Base-by-base conservation (phyloP, 495 filamentous ascomycete species). In the Tuber brumale region DNA sequence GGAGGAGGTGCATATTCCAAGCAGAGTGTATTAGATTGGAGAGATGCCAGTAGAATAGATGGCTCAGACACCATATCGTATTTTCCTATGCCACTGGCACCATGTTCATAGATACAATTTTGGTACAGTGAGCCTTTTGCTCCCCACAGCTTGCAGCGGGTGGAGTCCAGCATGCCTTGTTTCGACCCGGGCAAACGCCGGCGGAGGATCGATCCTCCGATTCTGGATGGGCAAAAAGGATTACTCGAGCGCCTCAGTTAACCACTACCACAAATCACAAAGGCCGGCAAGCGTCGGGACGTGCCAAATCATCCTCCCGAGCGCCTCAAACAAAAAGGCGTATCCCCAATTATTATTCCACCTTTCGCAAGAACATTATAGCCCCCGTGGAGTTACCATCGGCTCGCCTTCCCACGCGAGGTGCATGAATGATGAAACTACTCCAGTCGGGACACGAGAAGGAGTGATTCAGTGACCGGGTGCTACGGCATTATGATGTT, bases 1-100 rank as follows among this genome's bases (percentile, higher is more conserved):
- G 76, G 69, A 27, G 72, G 74, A 48, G 76, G 76, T 9, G 8
- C n/a, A 37, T 71, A 31, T 31, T 31, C 44, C 42, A 69, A 31
- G 27, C 23, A 6, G n/a, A 37, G 44, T 61, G 31, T n/a, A 61
- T 27, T 31, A 61, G 51, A 12, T 6, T 61, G 0, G 10, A 51
- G 9, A 61, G n/a, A 31, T 31, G 23, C n/a, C n/a, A 61, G 10
- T n/a, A 61, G n/a, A 61, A 61, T 61, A 61, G 51, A 61, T 2
- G 3, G 12, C 46, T 10, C 23, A 2, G 21, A n/a, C 23, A 9
- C 21, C 19, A 10, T 51, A 61, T 51, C n/a, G 12, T 27, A 16
- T 16, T 61, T 31, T 61, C 51, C 51, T n/a, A 61, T 31, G 16
- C n/a, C 10, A 31, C 48, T 8, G 21, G 46, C 21, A 46, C 5